Evolutionary conservation across 2,329 filamentous ascomycete species (phyloP).

Genomic region (Calonectria montana): DNA sequence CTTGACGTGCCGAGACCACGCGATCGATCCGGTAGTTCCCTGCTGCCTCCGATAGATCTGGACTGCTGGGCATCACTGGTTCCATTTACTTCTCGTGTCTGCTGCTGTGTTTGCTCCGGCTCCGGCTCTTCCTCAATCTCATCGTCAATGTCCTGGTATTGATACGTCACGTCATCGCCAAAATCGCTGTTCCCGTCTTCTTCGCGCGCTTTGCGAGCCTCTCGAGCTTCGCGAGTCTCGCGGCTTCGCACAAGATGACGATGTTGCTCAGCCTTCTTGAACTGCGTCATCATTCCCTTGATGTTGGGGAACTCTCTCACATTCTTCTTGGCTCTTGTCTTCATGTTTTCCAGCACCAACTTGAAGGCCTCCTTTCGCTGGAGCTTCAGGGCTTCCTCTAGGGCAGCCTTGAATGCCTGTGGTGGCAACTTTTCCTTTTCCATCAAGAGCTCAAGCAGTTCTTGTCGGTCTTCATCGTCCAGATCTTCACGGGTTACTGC

Average conservation of each 20-base stretch:
- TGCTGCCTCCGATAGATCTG: constrained; percentile 4
- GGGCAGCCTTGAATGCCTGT: constrained; percentile 18
- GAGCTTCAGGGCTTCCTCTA: constrained; percentile 23
- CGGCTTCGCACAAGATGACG: not conserved
- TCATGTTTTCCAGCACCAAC: constrained; percentile 8
- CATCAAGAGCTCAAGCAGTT: constrained; percentile 17
- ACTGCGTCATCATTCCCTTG: constrained; percentile 23
- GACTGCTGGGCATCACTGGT: not conserved
- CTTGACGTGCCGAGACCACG: not conserved
- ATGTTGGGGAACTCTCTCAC: constrained; percentile 19
- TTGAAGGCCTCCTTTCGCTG: constrained; percentile 27
- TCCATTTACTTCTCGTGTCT: not conserved
- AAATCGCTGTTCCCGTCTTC: constrained; percentile 26
- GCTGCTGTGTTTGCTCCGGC: not conserved
- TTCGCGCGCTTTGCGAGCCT: not conserved
- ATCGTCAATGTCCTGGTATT: constrained; percentile 28
- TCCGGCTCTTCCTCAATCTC: constrained; percentile 13
- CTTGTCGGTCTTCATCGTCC: constrained; percentile 3
- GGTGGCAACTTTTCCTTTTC: constrained; percentile 11
- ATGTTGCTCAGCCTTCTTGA: constrained; percentile 16
- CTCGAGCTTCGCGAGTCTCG: not conserved
- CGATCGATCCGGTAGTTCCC: not conserved
- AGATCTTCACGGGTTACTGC: constrained; percentile 19
- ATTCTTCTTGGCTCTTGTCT: constrained; percentile 11
- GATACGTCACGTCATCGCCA: constrained; percentile 16